A percentile compares a stretch with the other conserved stretches of the same genome.
Evolutionary conservation across 140 eudicot species (phyloP).

Genomic region (Anethum foeniculum): DNA sequence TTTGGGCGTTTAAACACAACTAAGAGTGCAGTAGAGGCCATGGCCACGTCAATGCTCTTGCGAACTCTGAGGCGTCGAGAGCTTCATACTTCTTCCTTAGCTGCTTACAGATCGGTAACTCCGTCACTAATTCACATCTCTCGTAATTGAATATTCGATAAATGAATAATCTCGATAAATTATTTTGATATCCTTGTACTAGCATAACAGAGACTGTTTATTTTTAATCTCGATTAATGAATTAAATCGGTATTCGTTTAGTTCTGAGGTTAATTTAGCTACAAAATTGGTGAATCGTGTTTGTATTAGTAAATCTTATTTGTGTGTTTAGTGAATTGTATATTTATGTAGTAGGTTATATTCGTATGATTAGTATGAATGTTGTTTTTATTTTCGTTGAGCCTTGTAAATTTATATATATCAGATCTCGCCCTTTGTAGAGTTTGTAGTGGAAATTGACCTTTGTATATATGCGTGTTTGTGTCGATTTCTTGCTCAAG

Average conservation of each 20-base stretch:
- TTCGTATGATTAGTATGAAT: neutral
- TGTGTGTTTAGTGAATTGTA: neutral
- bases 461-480: neutral
- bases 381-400: neutral
- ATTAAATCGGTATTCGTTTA: too few species aligned
- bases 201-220: too few species aligned
- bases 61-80: constrained; percentile 11
- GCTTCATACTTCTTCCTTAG: neutral
- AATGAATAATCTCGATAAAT: too few species aligned
- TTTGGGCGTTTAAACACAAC: neutral
- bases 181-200: too few species aligned
- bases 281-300: neutral
- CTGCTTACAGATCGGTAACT: constrained; percentile 11
- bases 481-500: neutral
- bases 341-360: neutral
- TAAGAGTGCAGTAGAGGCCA: neutral
- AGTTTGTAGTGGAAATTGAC: neutral
- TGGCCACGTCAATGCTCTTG: constrained; percentile 10
- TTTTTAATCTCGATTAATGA: too few species aligned
- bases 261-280: neutral
- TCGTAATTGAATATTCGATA: neutral
- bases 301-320: neutral
- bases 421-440: neutral
- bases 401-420: too few species aligned
- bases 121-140: too few species aligned